phyloP scores from a whole-genome alignment of 352 stramenopile genomes.

The Globisporangium cystogenes region DNA sequence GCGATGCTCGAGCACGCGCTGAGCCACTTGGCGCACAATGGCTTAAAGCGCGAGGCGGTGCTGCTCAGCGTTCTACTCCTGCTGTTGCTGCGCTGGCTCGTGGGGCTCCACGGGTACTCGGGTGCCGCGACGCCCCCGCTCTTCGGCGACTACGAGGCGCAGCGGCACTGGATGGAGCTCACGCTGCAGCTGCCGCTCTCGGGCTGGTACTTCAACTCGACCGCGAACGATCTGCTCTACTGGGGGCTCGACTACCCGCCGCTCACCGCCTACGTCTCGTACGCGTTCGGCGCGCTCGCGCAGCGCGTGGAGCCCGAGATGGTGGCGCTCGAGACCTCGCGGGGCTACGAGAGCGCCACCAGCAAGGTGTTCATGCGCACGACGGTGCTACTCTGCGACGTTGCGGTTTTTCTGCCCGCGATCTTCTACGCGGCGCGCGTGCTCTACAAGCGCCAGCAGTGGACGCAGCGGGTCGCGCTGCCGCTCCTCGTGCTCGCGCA shows the following conservation, averaged over 20 bases:
- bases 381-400: slow-evolving; percentile 92
- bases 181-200: slow-evolving; percentile 89
- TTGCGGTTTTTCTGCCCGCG: slow-evolving; percentile 86
- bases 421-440: slow-evolving; percentile 36
- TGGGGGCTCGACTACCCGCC: slow-evolving; percentile 99
- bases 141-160: slow-evolving; percentile 97
- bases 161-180: slow-evolving; percentile 99
- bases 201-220: slow-evolving; percentile 95
- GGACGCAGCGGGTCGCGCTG: slow-evolving; percentile 57
- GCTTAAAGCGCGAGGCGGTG: slow-evolving; percentile 30
- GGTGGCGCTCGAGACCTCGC: slow-evolving; percentile 72
- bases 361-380: slow-evolving; percentile 91
- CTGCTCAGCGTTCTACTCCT: slow-evolving; percentile 51
- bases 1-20: slow-evolving; percentile 34
- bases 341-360: slow-evolving; percentile 79
- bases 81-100: slow-evolving; percentile 67
- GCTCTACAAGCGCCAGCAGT: slow-evolving; percentile 40
- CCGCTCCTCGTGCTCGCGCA: slow-evolving; percentile 72
- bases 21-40: slow-evolving; percentile 51
- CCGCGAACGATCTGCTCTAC: slow-evolving; percentile 92
- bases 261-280: slow-evolving; percentile 90
- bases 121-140: slow-evolving; percentile 69
- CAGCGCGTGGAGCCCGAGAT: slow-evolving; percentile 78
- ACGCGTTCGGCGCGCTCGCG: slow-evolving; percentile 72
- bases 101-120: slow-evolving; percentile 81